phyloP scores from a whole-genome alignment of 805 yeast species.

The Sugiyamaella floridensis region DNA sequence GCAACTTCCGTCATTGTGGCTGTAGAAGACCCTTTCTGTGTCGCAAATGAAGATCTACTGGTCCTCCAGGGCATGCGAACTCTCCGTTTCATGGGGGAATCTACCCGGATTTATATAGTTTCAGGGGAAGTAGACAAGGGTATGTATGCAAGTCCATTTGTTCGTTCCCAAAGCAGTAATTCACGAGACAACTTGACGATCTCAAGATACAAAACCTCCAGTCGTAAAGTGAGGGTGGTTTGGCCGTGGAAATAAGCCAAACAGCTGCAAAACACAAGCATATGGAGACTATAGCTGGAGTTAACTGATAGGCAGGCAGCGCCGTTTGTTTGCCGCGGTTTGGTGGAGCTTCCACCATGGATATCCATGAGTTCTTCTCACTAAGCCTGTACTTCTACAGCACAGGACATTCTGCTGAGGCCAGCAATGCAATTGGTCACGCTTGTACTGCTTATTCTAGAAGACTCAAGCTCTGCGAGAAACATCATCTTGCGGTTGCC shows the following conservation, averaged over 20 bases:
- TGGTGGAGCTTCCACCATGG: not conserved
- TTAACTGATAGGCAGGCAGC: no score
- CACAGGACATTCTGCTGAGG: not conserved
- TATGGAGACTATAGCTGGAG: no score
- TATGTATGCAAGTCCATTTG: not conserved
- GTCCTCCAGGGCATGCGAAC: not conserved
- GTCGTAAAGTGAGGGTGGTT: no score
- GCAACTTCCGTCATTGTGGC: not conserved
- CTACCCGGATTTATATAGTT: no score
- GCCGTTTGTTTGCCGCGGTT: no score
- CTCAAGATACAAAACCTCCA: no score
- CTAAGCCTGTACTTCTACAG: not conserved
- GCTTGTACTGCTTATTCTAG: not conserved
- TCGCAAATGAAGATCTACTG: no score
- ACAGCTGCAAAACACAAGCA: no score
- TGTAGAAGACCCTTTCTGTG: not conserved
- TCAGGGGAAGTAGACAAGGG: no score
- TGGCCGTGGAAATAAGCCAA: no score
- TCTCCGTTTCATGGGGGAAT: not conserved
- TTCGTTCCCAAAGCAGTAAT: not conserved
- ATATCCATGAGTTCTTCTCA: not conserved
- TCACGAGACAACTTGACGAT: no score
- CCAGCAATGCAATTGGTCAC: not conserved
- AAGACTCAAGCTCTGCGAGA: not conserved
- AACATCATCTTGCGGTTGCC: not conserved